Base-by-base conservation (phyloP, 225 moss, liverwort and hornwort genomes). In the Sphagnum contortum region DNA sequence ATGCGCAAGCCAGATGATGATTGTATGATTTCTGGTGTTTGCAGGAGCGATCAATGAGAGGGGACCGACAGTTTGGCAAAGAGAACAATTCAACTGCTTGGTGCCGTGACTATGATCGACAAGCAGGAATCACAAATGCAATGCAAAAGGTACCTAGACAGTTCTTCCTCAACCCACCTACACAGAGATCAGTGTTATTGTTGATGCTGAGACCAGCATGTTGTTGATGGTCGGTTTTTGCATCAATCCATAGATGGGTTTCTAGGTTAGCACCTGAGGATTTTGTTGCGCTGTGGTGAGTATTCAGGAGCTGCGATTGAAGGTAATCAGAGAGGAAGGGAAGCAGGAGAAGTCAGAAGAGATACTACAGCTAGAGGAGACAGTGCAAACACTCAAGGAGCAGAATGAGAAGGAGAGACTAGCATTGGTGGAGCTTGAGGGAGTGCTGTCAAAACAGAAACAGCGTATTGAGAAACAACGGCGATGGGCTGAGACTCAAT, bases 1-100 rank as follows among this genome's bases (percentile, higher is more conserved):
- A 6, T 49, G 44, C 6, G 0, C 29, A 29, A 29, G 29, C 29
- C 29, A 29, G 29, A 29, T 29, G 29, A 29, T 29, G 29, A 29
- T 29, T 44, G 29, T 57, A 47, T 4, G 4, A 55, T 2, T 7
- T 55, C 7, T 63, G 64, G 66, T 64, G 29, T 29, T 29, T 29
- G 64, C 82, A 85, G 85, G 76, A 79, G 64, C 85, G 85, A 13
- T 65, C 64, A 60, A 79, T 85, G 79, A 76, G 76, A 63, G 79
- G 76, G 8, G 57, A 57, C 55, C 70, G 78, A 5, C 69, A 76
- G 64, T 56, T 8, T 44, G 62, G 52, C 52, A 75, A 81, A 45
- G 84, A 81, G 50, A 79, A 50, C 50, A 63, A 45, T n/a, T 64
- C 57, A 47, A 47, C 68, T 48, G 62, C 68, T 29, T 29, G 29